Conservation (phyloP, 179 eudicot species). For the Monotropa hypopitys region DNA sequence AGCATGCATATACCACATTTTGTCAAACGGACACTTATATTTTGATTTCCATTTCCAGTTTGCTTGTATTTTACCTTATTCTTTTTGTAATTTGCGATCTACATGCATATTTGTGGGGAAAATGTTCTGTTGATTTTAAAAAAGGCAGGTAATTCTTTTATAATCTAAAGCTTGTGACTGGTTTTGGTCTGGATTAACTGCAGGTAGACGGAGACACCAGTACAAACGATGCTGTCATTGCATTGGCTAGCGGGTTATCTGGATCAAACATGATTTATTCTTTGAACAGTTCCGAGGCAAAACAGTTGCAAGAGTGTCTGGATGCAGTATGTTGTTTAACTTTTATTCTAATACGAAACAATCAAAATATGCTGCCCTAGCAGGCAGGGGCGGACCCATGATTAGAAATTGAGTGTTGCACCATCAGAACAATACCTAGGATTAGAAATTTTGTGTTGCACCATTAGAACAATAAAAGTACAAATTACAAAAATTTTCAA, state of each 20-base stretch:
- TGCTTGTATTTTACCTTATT: neutral
- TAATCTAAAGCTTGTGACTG: neutral
- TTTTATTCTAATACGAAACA: neutral
- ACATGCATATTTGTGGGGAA: neutral
- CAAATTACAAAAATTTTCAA: too few species aligned
- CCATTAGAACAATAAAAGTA: too few species aligned
- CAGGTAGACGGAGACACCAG: constrained; percentile 99
- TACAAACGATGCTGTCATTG: constrained; percentile 92
- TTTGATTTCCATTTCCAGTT: too few species aligned
- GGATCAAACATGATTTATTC: constrained; percentile 49
- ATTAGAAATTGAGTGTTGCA: too few species aligned
- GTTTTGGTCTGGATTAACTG: constrained; percentile 8
- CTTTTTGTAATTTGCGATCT: neutral
- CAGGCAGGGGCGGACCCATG: too few species aligned
- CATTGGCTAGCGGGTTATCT: constrained; percentile 92
- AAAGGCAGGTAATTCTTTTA: neutral
- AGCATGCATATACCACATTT: too few species aligned
- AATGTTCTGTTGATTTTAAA: neutral
- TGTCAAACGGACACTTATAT: too few species aligned
- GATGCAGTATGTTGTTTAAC: constrained; percentile 61
- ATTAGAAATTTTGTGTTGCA: too few species aligned
- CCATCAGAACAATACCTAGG: too few species aligned
- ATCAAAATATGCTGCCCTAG: neutral
- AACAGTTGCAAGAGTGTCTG: constrained; percentile 73
- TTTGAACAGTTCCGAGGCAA: constrained; percentile 53